phyloP scores from a whole-genome alignment of 169 alveolate species.

The Plasmodium knowlesi region DNA sequence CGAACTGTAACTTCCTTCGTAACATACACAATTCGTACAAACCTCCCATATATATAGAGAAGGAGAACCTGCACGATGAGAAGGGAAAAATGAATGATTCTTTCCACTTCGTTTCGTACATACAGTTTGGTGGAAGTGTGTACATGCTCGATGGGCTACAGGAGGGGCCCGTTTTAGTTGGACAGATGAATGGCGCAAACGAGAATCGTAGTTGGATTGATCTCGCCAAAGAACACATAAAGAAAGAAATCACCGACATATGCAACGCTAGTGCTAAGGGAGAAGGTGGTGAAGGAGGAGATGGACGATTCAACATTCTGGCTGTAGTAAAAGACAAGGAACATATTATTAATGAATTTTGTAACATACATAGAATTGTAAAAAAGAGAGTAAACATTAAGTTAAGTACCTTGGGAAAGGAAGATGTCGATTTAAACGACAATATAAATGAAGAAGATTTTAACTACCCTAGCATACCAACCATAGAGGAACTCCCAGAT shows the following conservation, averaged over 20 bases:
- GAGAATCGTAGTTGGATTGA: neutral
- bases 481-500: constrained; percentile 15
- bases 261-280: neutral
- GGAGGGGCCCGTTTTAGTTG: constrained; percentile 70
- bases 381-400: constrained; percentile 20
- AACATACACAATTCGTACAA: constrained; percentile 86
- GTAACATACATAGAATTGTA: constrained; percentile 35
- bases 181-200: neutral
- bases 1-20: constrained; percentile 89
- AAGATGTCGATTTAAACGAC: constrained; percentile 6
- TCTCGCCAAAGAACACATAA: constrained; percentile 19
- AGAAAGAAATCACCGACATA: constrained; percentile 26
- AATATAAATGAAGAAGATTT: constrained; percentile 41
- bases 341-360: neutral
- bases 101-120: constrained; percentile 91
- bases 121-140: constrained; percentile 83
- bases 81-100: constrained; percentile 88
- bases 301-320: constrained; percentile 27
- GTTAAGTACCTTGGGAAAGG: constrained; percentile 11
- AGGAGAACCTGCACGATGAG: constrained; percentile 79
- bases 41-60: constrained; percentile 84
- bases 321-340: constrained; percentile 31
- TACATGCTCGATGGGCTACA: constrained; percentile 79
- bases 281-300: neutral
- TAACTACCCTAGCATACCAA: neutral